Percentiles rank a stretch among this genome's conserved stretches.
Conservation (phyloP, 768 basidiomycete species). For the Mycena kentingensis region DNA sequence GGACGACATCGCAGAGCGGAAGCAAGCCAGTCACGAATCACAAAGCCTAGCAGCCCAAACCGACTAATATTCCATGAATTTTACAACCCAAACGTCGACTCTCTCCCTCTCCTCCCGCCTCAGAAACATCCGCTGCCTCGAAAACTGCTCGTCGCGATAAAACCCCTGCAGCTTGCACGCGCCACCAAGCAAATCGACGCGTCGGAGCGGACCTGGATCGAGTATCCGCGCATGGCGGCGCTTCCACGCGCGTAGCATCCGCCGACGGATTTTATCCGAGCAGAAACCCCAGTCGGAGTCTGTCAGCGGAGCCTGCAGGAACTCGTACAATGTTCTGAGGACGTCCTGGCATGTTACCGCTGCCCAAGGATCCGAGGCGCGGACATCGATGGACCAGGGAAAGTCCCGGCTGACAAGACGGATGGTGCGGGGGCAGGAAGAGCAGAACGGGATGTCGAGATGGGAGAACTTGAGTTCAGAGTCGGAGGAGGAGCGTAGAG, state of each 20-base stretch:
- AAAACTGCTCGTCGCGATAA: conserved; percentile 9
- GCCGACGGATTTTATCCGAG: conserved; percentile 3
- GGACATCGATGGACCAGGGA: conserved; percentile 10
- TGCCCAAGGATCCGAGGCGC: not conserved
- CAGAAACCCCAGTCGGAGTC: conserved; percentile 15
- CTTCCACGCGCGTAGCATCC: conserved; percentile 9
- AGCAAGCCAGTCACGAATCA: too few relatives aligned
- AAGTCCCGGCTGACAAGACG: conserved; percentile 17
- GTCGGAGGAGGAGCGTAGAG: not conserved
- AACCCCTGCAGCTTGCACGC: conserved; percentile 14
- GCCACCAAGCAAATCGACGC: conserved; percentile 14
- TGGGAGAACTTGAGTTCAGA: not conserved
- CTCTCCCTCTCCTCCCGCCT: not conserved
- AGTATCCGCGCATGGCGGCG: not conserved
- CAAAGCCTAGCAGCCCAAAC: not conserved
- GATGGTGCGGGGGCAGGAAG: not conserved
- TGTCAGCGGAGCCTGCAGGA: conserved; percentile 9
- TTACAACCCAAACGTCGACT: conserved; percentile 10
- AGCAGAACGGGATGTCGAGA: conserved; percentile 4
- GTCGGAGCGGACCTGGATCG: not conserved
- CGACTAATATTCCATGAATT: too few relatives aligned
- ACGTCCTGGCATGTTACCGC: conserved; percentile 10
- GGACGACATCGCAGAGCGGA: too few relatives aligned
- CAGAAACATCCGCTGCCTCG: not conserved
- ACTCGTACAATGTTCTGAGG: conserved; percentile 2